Evolutionary conservation across 257 asterid species (phyloP).

Genomic region (Cynanchum wilfordii): DNA sequence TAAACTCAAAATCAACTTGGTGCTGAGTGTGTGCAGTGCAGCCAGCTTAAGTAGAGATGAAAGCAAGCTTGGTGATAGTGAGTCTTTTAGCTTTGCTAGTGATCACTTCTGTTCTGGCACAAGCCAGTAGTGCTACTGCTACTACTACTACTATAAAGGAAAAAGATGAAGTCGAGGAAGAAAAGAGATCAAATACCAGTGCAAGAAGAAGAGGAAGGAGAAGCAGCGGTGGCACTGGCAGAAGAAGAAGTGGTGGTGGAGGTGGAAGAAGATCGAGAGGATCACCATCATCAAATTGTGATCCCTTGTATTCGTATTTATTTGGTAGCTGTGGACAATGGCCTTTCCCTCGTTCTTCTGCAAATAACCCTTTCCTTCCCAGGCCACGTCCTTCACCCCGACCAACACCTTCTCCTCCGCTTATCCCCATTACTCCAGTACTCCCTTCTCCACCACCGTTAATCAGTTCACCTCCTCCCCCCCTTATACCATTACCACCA

Average conservation of each 20-base stretch:
- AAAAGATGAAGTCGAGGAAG: slow-evolving; percentile 27
- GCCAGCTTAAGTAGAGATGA: slow-evolving; percentile 24
- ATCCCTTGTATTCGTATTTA: slow-evolving; percentile 25
- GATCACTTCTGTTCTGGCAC: slow-evolving; percentile 29
- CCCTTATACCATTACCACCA: slow-evolving; percentile 12
- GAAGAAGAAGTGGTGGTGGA: slow-evolving; percentile 16
- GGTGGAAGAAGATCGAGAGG: slow-evolving; percentile 19
- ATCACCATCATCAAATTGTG: slow-evolving; percentile 20
- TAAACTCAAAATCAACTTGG: no score
- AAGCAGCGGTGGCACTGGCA: slow-evolving; percentile 5
- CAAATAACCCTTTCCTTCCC: slow-evolving; percentile 27
- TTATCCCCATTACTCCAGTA: slow-evolving; percentile 13
- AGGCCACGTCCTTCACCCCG: slow-evolving; percentile 21
- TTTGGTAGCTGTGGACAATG: slow-evolving; percentile 37
- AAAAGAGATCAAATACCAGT: slow-evolving; percentile 17
- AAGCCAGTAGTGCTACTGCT: neutral
- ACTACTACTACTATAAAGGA: slow-evolving; percentile 16
- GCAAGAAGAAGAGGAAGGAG: slow-evolving; percentile 18
- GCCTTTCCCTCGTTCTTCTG: slow-evolving; percentile 29
- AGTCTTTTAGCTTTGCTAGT: slow-evolving; percentile 30
- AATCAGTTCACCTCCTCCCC: slow-evolving; percentile 22
- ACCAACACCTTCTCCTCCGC: slow-evolving; percentile 12
- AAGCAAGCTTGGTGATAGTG: slow-evolving; percentile 11
- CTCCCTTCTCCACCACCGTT: slow-evolving; percentile 18
- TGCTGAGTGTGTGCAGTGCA: no score